Conservation (phyloP, 202 grass and related monocot genomes). For the Sporobolus alterniflorus region DNA sequence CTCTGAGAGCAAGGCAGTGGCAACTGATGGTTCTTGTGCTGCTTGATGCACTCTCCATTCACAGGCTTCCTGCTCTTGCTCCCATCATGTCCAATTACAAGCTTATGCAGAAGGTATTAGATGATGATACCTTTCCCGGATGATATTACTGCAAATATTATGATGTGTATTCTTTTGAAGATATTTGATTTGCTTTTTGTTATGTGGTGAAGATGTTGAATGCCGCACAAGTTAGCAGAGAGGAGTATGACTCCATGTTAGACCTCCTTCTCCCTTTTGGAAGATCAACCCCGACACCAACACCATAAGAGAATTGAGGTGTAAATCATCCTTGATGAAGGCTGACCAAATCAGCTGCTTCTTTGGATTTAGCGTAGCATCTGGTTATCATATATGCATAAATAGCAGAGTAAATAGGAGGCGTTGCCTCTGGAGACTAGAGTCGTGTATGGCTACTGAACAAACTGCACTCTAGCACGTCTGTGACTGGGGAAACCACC, state of each 20-base stretch:
- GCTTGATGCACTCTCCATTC: conserved; percentile 70
- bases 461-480: background rate
- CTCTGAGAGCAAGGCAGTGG: conserved; percentile 72
- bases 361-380: background rate
- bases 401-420: background rate
- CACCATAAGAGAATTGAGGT: background rate
- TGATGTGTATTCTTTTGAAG: background rate
- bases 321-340: background rate
- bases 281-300: conserved; percentile 20
- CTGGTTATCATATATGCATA: background rate
- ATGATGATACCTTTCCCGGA: background rate
- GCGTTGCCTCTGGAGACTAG: background rate
- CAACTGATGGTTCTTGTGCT: conserved; percentile 72
- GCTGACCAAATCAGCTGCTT: background rate
- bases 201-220: conserved; percentile 54
- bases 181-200: background rate
- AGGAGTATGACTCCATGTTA: conserved; percentile 67
- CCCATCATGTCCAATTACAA: conserved; percentile 49
- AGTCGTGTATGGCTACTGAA: background rate
- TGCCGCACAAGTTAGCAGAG: conserved; percentile 59
- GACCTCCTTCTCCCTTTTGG: conserved; percentile 69
- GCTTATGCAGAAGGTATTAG: conserved; percentile 58
- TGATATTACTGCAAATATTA: background rate
- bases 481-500: background rate
- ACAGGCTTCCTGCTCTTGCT: conserved; percentile 60